Conservation (phyloP, 2,329 filamentous ascomycete species). For the Xylariaceae sp. region DNA sequence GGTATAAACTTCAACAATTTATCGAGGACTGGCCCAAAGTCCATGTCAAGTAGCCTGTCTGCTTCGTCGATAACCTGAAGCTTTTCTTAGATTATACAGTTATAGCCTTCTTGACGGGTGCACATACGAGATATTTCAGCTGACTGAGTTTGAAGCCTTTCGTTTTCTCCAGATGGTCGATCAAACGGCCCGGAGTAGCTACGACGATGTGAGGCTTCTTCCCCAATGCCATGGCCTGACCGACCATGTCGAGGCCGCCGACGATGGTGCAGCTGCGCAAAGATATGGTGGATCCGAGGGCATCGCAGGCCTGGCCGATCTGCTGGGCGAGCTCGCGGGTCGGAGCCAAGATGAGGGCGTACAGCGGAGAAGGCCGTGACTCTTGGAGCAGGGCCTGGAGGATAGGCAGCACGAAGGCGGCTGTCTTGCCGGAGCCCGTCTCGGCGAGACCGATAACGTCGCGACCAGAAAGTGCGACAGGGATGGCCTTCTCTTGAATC, state of each 20-base stretch:
- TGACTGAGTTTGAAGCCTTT: constrained; percentile 85
- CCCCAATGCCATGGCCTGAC: constrained; percentile 84
- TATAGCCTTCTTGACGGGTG: no score
- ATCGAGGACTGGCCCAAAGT: constrained; percentile 88
- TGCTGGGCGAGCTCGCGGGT: constrained; percentile 92
- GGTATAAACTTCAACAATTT: constrained; percentile 84
- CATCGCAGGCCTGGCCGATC: constrained; percentile 83
- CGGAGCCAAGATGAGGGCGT: constrained; percentile 85
- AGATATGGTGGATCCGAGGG: constrained; percentile 81
- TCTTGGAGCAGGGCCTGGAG: constrained; percentile 86
- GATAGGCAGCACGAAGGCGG: constrained; percentile 89
- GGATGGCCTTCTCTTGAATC: constrained; percentile 84
- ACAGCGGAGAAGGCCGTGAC: constrained; percentile 65
- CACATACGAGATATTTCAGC: constrained; percentile 68
- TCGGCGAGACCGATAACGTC: constrained; percentile 94
- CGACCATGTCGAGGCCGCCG: constrained; percentile 93
- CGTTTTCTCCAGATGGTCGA: constrained; percentile 94
- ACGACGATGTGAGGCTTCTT: constrained; percentile 91
- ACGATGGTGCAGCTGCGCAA: constrained; percentile 83
- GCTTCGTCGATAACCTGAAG: constrained; percentile 77
- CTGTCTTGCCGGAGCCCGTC: constrained; percentile 94
- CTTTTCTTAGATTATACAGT: no score
- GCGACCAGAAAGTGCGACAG: constrained; percentile 70
- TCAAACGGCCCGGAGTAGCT: constrained; percentile 80
- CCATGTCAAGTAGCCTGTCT: constrained; percentile 85